phyloP scores from a whole-genome alignment of 169 alveolate genomes.

The Theileria parva region DNA sequence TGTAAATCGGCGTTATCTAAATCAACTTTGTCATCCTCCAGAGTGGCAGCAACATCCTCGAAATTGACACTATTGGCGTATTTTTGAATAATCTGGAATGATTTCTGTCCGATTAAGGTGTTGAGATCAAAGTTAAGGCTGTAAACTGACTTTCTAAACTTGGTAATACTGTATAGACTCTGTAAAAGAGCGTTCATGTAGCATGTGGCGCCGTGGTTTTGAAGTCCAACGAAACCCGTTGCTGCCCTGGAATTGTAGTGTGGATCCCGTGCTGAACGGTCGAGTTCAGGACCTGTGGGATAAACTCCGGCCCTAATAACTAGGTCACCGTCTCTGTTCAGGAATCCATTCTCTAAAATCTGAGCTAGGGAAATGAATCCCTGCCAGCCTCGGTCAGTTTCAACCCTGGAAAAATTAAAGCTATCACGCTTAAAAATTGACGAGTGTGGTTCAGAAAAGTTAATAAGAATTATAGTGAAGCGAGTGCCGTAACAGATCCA shows the following conservation, averaged over 20 bases:
- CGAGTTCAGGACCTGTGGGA: conserved; percentile 75
- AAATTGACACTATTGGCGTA: conserved; percentile 12
- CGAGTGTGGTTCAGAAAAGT: conserved; percentile 71
- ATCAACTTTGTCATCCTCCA: too few species aligned
- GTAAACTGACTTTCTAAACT: conserved; percentile 92
- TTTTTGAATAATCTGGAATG: conserved; percentile 50
- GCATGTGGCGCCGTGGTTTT: conserved; percentile 97
- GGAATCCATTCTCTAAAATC: conserved; percentile 73
- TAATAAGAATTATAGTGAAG: conserved; percentile 76
- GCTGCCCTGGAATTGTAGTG: conserved; percentile 75
- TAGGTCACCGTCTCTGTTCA: conserved; percentile 70
- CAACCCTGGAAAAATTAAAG: conserved; percentile 74
- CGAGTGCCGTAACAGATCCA: conserved; percentile 83
- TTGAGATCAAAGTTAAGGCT: conserved; percentile 71
- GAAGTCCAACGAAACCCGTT: conserved; percentile 93
- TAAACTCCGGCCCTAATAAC: conserved; percentile 79
- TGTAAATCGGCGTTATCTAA: too few species aligned
- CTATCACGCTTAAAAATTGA: conserved; percentile 75
- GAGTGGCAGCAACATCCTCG: too few species aligned
- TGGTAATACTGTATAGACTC: conserved; percentile 93
- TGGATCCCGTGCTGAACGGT: conserved; percentile 68
- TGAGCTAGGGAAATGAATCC: conserved; percentile 66
- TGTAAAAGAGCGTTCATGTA: conserved; percentile 98
- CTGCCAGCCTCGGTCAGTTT: conserved; percentile 85
- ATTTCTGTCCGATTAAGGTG: conserved; percentile 63